Evolutionary conservation across 176 grass and related monocot genomes (phyloP).

Genomic region (Areca catechu): DNA sequence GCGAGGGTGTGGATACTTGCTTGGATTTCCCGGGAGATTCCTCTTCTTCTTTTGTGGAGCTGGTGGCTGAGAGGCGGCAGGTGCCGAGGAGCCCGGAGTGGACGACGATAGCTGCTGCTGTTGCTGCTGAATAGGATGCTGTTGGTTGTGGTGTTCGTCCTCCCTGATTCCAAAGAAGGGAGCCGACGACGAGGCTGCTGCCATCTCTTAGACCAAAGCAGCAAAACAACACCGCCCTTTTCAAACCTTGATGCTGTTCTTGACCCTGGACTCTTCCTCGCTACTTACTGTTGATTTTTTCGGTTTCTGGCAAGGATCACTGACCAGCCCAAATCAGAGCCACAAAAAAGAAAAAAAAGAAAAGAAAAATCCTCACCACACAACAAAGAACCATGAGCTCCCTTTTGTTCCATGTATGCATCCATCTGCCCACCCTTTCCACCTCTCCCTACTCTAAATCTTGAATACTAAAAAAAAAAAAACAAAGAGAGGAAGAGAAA

Average conservation of each 20-base stretch:
- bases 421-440: neutral
- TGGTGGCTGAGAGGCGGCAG: neutral
- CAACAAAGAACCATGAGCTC: neutral
- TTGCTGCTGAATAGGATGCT: conserved; percentile 33
- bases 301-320: conserved; percentile 26
- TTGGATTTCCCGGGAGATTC: conserved; percentile 23
- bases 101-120: conserved; percentile 8
- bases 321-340: conserved; percentile 14
- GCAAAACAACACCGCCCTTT: too few species aligned
- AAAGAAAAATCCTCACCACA: neutral
- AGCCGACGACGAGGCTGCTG: conserved; percentile 55
- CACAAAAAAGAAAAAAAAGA: neutral
- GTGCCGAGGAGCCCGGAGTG: neutral
- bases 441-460: neutral
- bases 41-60: conserved; percentile 19
- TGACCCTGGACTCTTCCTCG: neutral
- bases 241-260: neutral
- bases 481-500: conserved; percentile 1
- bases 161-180: conserved; percentile 65
- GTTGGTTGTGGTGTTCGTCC: conserved; percentile 26
- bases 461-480: conserved; percentile 7
- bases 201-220: conserved; percentile 31
- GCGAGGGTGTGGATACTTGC: neutral
- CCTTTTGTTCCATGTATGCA: neutral
- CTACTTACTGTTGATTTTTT: neutral